These are phyloP conservation scores for Chaetothyriales sp. DNA, from an alignment of 2,329 filamentous ascomycete genomes.

Conservation along the genomic window DNA sequence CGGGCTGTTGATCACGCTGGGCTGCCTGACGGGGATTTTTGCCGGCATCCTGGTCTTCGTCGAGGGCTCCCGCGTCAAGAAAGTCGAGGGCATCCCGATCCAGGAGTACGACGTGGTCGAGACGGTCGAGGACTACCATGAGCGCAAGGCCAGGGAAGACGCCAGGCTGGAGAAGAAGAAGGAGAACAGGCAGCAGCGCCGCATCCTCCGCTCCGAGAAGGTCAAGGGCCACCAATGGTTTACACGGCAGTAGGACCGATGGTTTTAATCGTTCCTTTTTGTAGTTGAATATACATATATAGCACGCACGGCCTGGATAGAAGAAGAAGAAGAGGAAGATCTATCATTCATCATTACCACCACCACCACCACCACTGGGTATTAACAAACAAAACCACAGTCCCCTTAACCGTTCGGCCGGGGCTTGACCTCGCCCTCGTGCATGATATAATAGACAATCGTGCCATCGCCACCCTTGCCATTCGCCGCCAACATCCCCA, in stretches of 20 bases:
- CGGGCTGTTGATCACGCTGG: conserved; percentile 61
- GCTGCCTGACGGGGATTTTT: conserved; percentile 51
- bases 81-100: conserved; percentile 54
- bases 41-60: conserved; percentile 56
- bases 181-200: conserved; percentile 6
- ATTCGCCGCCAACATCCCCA: conserved; percentile 41
- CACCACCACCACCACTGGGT: too few species aligned
- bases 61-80: conserved; percentile 58
- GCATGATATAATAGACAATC: conserved; percentile 49
- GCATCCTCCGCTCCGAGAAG: conserved; percentile 9
- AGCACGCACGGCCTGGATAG: too few species aligned
- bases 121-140: conserved; percentile 17
- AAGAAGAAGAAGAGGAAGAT: too few species aligned
- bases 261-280: too few species aligned
- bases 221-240: conserved; percentile 16
- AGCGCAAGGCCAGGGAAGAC: conserved; percentile 13
- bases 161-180: conserved; percentile 12
- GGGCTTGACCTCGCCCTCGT: conserved; percentile 50
- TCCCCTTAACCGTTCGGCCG: conserved; percentile 37
- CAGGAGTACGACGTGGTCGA: conserved; percentile 35
- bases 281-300: too few species aligned
- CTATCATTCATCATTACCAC: background rate
- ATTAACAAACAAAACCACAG: too few species aligned
- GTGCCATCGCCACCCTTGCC: conserved; percentile 41
- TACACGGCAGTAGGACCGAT: conserved; percentile 10